Evolutionary conservation across 306 rosid genomes (phyloP).

Genomic region (Acacia crassicarpa): DNA sequence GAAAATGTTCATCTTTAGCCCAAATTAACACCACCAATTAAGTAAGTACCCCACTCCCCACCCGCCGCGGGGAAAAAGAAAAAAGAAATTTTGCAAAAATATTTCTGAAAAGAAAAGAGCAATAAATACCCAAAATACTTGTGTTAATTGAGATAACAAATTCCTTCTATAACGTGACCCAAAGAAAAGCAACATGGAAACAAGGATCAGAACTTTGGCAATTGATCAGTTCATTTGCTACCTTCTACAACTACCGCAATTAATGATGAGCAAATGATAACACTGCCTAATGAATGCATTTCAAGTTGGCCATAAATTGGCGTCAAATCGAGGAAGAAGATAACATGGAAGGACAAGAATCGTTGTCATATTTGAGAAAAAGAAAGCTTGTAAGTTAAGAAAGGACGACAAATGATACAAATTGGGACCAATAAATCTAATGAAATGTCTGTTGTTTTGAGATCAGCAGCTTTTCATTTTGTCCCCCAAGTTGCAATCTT

Average conservation of each 20-base stretch:
- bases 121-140: background rate
- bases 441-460: constrained; percentile 22
- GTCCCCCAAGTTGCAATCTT: background rate
- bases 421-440: constrained; percentile 27
- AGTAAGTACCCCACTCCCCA: no score
- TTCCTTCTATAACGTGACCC: background rate
- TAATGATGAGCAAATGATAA: background rate
- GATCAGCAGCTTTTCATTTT: constrained; percentile 26
- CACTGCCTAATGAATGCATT: background rate
- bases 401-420: background rate
- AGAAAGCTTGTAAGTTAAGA: background rate
- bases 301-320: background rate
- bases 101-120: no score
- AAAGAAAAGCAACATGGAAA: background rate
- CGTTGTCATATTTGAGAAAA: background rate
- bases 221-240: background rate
- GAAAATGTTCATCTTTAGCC: no score
- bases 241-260: background rate
- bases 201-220: background rate
- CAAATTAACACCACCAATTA: no score
- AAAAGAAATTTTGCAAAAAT: no score
- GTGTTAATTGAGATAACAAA: background rate
- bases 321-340: background rate
- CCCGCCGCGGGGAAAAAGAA: no score
- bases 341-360: background rate